Evolutionary conservation across 2,329 filamentous ascomycete species (phyloP).

Genomic region (Sporothrix euskadiensis): DNA sequence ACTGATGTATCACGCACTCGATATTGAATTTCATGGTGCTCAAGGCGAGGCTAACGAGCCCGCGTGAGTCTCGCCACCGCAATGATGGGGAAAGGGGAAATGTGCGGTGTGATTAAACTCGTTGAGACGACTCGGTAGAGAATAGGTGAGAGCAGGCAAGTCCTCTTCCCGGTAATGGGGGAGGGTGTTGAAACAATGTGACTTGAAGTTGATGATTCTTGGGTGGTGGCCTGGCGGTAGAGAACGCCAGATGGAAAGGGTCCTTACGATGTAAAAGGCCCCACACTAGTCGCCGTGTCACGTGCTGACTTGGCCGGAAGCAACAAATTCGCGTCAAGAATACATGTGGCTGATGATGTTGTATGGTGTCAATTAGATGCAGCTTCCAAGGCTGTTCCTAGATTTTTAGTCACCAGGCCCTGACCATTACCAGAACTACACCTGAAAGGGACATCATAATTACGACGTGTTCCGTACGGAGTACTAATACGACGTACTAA

Average conservation of each 20-base stretch:
- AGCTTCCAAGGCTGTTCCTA: not conserved
- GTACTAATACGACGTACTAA: not conserved
- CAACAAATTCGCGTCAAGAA: not conserved
- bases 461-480: not conserved
- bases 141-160: not conserved
- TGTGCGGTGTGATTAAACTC: not conserved
- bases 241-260: not conserved
- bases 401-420: not conserved
- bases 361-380: too few species aligned
- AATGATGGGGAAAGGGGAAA: not conserved
- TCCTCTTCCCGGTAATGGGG: not conserved
- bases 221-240: not conserved
- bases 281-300: not conserved
- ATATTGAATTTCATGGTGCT: conserved; percentile 53
- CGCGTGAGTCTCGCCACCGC: not conserved
- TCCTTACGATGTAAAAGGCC: not conserved
- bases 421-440: not conserved
- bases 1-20: conserved; percentile 43
- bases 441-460: too few species aligned
- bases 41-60: not conserved
- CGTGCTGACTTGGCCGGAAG: not conserved
- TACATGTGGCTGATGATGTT: not conserved
- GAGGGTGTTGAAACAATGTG: not conserved
- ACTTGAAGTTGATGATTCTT: not conserved
- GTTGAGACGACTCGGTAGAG: not conserved